phyloP scores from a whole-genome alignment of 2,329 filamentous ascomycete genomes.

The Fusarium odoratissimum region DNA sequence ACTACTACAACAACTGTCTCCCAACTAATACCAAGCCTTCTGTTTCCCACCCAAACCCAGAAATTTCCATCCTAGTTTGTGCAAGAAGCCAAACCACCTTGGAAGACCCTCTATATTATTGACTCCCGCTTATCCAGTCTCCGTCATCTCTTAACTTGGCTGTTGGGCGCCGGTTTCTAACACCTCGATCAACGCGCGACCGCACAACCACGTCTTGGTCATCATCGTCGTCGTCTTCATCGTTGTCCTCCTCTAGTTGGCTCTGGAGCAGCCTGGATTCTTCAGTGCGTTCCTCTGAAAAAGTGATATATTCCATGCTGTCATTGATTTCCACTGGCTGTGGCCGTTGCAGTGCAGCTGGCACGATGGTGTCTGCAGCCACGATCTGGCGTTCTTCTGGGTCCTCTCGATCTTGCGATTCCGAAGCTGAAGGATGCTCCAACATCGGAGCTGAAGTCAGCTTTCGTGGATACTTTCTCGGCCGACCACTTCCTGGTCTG shows the following conservation, averaged over 20 bases:
- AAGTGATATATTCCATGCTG: conserved; percentile 46
- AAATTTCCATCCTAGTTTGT: conserved; percentile 11
- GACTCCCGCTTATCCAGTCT: conserved; percentile 18
- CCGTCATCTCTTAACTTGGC: conserved; percentile 53
- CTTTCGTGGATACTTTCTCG: conserved; percentile 53
- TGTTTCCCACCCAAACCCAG: conserved; percentile 7
- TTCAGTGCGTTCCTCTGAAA: conserved; percentile 45
- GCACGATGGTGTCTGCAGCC: conserved; percentile 26
- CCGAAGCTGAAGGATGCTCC: conserved; percentile 6
- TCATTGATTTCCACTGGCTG: conserved; percentile 14
- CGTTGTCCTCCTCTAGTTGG: conserved; percentile 42
- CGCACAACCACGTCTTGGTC: conserved; percentile 49
- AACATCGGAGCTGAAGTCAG: conserved; percentile 2
- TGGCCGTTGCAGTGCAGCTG: background rate
- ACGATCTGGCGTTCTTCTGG: conserved; percentile 25
- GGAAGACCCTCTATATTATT: conserved; percentile 8
- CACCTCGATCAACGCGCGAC: conserved; percentile 39
- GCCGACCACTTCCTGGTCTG: conserved; percentile 53
- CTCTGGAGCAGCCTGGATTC: conserved; percentile 25
- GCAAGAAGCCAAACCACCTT: conserved; percentile 1
- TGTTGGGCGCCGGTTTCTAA: conserved; percentile 49
- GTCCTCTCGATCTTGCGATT: conserved; percentile 16
- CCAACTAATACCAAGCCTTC: conserved; percentile 2
- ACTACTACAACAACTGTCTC: background rate
- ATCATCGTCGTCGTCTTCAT: conserved; percentile 47